Evolutionary conservation across 345 rosid genomes (phyloP).

Genomic region (Aurinia saxatilis): DNA sequence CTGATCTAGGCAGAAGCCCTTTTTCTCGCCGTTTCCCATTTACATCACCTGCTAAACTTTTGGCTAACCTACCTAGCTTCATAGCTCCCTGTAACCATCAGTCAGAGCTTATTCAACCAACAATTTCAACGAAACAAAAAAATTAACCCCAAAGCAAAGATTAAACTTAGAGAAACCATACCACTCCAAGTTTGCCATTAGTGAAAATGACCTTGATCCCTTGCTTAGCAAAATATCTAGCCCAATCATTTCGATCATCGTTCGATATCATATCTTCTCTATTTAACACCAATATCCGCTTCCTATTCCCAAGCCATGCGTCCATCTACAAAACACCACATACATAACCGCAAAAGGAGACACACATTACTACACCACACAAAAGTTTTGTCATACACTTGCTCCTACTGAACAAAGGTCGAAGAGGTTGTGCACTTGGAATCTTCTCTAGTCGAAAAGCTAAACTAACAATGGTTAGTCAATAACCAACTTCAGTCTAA

Average conservation of each 20-base stretch:
- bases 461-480: not conserved
- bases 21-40: constrained; percentile 75
- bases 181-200: constrained; percentile 80
- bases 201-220: constrained; percentile 72
- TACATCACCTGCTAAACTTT: constrained; percentile 59
- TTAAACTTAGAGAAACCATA: constrained; percentile 19
- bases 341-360: not conserved
- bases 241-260: constrained; percentile 90
- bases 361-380: not conserved
- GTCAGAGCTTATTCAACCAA: constrained; percentile 1
- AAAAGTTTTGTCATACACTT: not conserved
- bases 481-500: not conserved
- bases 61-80: constrained; percentile 73
- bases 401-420: not conserved
- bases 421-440: not conserved
- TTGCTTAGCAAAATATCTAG: constrained; percentile 71
- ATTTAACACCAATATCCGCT: constrained; percentile 74
- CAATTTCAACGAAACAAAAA: not conserved
- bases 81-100: constrained; percentile 56
- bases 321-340: constrained; percentile 53
- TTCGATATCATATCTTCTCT: constrained; percentile 93
- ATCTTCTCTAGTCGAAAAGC: not conserved
- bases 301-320: constrained; percentile 91
- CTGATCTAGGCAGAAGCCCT: constrained; percentile 86
- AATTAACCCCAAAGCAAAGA: not conserved